Percentiles rank a stretch among this genome's conserved stretches.
phyloP scores from a whole-genome alignment of 352 stramenopile genomes.

The Phytophthora fragariae region DNA sequence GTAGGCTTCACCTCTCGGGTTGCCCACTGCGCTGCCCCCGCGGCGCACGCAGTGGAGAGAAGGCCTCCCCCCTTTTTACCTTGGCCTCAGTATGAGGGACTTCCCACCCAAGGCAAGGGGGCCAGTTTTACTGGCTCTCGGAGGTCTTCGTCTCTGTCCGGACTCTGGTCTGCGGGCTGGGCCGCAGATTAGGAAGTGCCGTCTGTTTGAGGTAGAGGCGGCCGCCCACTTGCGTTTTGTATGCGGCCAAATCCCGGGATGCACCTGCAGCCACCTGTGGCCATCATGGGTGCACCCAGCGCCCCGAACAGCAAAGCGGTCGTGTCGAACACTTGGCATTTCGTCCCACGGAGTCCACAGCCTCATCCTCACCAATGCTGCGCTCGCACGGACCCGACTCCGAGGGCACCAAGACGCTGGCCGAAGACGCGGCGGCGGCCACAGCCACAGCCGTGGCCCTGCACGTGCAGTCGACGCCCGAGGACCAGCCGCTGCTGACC shows the following conservation, averaged over 20 bases:
- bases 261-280: constrained; percentile 17
- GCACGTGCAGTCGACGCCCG: constrained; percentile 16
- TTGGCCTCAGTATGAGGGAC: too few species aligned
- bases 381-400: constrained; percentile 21
- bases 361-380: constrained; percentile 13
- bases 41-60: too few species aligned
- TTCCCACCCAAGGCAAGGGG: too few species aligned
- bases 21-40: too few species aligned
- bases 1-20: too few species aligned
- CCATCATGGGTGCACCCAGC: neutral
- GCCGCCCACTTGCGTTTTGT: too few species aligned
- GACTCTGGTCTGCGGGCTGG: too few species aligned
- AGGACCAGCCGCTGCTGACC: constrained; percentile 31
- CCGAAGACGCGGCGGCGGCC: neutral
- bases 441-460: constrained; percentile 10
- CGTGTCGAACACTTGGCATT: constrained; percentile 16
- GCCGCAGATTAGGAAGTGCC: too few species aligned
- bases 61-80: too few species aligned
- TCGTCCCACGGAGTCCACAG: neutral
- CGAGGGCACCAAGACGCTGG: neutral
- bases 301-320: constrained; percentile 29
- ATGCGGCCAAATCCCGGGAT: constrained; percentile 21
- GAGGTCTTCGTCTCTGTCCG: too few species aligned
- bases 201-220: neutral
- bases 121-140: too few species aligned